Conservation (phyloP, 2,329 filamentous ascomycete genomes). For the Fusarium oligoseptatum region DNA sequence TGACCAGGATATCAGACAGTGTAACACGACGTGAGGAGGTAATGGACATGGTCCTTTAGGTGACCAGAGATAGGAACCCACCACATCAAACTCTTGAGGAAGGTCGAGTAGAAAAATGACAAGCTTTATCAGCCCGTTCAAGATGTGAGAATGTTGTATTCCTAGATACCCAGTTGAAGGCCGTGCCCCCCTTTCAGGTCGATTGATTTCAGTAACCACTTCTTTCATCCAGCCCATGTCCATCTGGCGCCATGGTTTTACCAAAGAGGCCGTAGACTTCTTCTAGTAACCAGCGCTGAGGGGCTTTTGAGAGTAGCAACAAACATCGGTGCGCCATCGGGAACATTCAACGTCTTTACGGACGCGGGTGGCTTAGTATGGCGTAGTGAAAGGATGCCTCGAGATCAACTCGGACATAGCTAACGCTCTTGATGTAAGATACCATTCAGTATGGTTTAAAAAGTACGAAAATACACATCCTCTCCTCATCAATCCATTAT, state of each 20-base stretch:
- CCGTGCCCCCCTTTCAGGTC: conserved; percentile 58
- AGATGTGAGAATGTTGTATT: conserved; percentile 66
- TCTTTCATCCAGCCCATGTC: conserved; percentile 54
- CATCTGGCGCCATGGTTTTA: conserved; percentile 64
- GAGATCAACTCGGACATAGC: conserved; percentile 1
- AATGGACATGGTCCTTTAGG: conserved; percentile 60
- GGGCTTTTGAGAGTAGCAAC: conserved; percentile 66
- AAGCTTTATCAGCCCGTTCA: conserved; percentile 59
- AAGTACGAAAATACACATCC: background rate
- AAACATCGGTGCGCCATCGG: conserved; percentile 60
- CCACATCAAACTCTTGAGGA: conserved; percentile 73
- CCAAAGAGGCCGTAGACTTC: conserved; percentile 65
- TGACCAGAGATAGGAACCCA: no score
- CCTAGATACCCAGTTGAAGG: conserved; percentile 53
- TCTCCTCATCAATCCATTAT: background rate
- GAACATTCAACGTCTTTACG: conserved; percentile 18
- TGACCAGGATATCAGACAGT: conserved; percentile 66
- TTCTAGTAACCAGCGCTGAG: conserved; percentile 68
- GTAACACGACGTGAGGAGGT: conserved; percentile 61
- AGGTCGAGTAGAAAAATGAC: conserved; percentile 61
- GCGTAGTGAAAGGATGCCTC: background rate
- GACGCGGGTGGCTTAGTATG: background rate
- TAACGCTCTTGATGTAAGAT: background rate
- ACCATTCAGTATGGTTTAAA: background rate
- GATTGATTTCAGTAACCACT: conserved; percentile 48